Percentiles rank a stretch among this genome's conserved stretches.
These are phyloP conservation scores for Solanum stenotomum DNA, from an alignment of 257 asterid genomes.

Conservation along the genomic window DNA sequence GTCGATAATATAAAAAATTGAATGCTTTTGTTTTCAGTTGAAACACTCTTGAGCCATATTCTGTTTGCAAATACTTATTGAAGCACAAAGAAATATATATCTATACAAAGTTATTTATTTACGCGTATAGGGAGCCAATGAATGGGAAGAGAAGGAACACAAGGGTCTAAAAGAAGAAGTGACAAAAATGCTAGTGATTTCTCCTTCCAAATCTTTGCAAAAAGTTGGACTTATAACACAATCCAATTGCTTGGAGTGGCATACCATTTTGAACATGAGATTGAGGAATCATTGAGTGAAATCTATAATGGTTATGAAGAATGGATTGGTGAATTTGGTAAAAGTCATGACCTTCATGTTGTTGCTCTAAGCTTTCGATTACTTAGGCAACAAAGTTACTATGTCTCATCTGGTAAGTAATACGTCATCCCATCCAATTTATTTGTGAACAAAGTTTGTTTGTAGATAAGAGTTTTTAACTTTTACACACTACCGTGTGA, in stretches of 20 bases:
- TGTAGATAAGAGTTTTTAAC: background rate
- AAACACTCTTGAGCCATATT: no score
- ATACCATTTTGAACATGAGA: conserved; percentile 10
- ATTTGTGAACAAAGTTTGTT: background rate
- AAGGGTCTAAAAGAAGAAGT: background rate
- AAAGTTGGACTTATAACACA: no score
- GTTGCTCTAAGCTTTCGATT: conserved; percentile 12
- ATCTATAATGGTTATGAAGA: background rate
- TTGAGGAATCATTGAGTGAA: background rate
- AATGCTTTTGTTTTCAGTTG: no score
- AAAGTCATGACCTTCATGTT: background rate
- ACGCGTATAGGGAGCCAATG: background rate
- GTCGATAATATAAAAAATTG: no score
- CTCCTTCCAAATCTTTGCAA: no score
- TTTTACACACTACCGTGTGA: background rate
- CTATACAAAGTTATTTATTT: background rate
- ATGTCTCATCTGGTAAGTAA: background rate
- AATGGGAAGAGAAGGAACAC: background rate
- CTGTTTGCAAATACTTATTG: no score
- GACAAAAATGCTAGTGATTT: no score
- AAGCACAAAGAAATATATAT: no score
- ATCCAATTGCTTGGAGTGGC: no score
- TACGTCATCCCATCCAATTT: background rate
- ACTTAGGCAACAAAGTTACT: conserved; percentile 7
- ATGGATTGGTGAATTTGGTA: background rate